phyloP scores from a whole-genome alignment of 495 filamentous ascomycete species.

The Chlorociboria aeruginascens region DNA sequence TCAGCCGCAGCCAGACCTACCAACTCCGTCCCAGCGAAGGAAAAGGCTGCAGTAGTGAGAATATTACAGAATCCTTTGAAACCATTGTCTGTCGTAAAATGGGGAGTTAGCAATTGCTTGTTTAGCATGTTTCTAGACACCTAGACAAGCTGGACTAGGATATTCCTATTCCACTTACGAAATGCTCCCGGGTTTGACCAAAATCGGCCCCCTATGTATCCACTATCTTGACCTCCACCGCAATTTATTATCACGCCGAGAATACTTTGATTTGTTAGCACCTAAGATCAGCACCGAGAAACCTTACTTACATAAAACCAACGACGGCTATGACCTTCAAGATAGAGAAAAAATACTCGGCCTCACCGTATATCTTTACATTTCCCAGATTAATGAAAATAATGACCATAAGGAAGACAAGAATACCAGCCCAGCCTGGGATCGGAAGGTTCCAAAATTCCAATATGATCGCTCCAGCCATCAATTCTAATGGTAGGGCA shows the following conservation, averaged over 20 bases:
- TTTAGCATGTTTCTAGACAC: no score
- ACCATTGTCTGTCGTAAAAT: slow-evolving; percentile 43
- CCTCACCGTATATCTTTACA: slow-evolving; percentile 80
- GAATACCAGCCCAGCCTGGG: slow-evolving; percentile 43
- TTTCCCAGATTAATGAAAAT: slow-evolving; percentile 75
- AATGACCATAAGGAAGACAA: slow-evolving; percentile 61
- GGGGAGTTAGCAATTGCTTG: not conserved
- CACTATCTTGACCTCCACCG: slow-evolving; percentile 56
- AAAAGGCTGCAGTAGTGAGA: slow-evolving; percentile 86
- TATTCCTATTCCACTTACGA: slow-evolving; percentile 18
- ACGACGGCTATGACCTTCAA: slow-evolving; percentile 82
- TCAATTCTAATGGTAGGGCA: slow-evolving; percentile 78
- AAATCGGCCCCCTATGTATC: slow-evolving; percentile 33
- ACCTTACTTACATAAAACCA: slow-evolving; percentile 51
- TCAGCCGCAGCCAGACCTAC: slow-evolving; percentile 86
- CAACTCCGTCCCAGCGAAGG: slow-evolving; percentile 85
- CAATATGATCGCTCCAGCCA: slow-evolving; percentile 80
- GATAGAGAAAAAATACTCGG: slow-evolving; percentile 78
- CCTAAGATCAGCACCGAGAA: not conserved
- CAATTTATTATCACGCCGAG: slow-evolving; percentile 71
- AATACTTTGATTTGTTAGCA: slow-evolving; percentile 28
- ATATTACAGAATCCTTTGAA: slow-evolving; percentile 92
- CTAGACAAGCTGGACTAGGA: no score
- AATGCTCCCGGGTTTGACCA: slow-evolving; percentile 57
- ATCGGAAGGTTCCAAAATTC: slow-evolving; percentile 59